Conservation (phyloP, 2,329 filamentous ascomycete species). For the Gliomastix tumulicola region DNA sequence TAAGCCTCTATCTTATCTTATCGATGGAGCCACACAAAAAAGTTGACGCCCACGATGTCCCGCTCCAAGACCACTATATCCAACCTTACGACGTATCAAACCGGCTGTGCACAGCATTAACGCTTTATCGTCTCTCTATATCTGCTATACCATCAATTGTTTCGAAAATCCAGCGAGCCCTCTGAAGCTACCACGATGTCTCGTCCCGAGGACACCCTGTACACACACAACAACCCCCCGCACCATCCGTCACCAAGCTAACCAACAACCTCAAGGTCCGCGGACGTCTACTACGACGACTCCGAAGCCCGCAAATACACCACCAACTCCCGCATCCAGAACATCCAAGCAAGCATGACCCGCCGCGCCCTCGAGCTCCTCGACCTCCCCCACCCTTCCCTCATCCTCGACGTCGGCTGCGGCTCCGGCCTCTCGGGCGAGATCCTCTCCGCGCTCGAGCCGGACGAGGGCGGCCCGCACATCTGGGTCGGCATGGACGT, state of each 20-base stretch:
- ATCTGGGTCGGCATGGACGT: conserved; percentile 98
- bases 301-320: conserved; percentile 95
- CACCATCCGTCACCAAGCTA: conserved; percentile 5
- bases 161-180: too few species aligned
- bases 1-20: too few species aligned
- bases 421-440: conserved; percentile 92
- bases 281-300: conserved; percentile 97
- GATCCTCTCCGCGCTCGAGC: conserved; percentile 69
- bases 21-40: too few species aligned
- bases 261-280: conserved; percentile 51
- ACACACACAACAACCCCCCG: conserved; percentile 24
- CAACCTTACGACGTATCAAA: too few species aligned
- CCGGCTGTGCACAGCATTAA: too few species aligned
- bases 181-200: conserved; percentile 80
- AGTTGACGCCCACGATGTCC: too few species aligned
- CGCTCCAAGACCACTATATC: too few species aligned
- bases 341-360: conserved; percentile 93
- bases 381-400: conserved; percentile 66
- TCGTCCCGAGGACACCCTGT: conserved; percentile 93
- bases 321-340: conserved; percentile 88
- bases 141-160: too few species aligned
- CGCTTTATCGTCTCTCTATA: too few species aligned
- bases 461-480: conserved; percentile 75
- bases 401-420: conserved; percentile 96
- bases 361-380: conserved; percentile 88